Conservation (phyloP, 139 green algal genomes). For the Auxenochlorella pyrenoidosa region DNA sequence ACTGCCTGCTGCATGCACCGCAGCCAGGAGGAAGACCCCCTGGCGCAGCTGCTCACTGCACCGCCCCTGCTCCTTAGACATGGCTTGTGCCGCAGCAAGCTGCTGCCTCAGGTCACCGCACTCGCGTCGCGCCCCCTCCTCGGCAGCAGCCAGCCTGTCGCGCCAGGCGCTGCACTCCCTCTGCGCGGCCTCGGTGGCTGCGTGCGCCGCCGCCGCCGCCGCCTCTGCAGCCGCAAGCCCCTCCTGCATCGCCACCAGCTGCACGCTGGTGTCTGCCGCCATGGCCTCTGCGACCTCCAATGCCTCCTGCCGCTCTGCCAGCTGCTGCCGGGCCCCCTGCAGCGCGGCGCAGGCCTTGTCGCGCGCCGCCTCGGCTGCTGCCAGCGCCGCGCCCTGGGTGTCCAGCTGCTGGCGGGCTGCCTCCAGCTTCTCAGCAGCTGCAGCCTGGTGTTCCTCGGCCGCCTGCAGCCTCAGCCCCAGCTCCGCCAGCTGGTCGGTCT, state of each 20-base stretch:
- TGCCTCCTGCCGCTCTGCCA: neutral
- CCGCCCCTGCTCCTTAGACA: neutral
- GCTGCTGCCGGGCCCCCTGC: neutral
- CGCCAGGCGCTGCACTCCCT: neutral
- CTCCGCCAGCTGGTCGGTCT: conserved; percentile 22
- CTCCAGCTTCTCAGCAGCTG: neutral
- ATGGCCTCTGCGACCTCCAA: neutral
- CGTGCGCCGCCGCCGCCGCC: neutral
- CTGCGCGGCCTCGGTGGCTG: neutral
- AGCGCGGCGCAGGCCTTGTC: neutral
- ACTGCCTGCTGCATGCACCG: neutral
- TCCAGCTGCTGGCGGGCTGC: neutral
- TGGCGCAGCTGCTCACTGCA: conserved; percentile 3
- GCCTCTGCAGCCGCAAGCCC: neutral
- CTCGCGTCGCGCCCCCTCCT: neutral
- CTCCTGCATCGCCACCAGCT: conserved; percentile 1
- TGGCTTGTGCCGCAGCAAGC: neutral
- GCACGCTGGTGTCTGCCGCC: neutral
- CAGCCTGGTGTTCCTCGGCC: neutral
- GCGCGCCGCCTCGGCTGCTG: neutral
- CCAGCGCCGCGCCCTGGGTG: neutral
- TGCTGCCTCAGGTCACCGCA: neutral
- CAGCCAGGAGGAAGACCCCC: conserved; percentile 11
- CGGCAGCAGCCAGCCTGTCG: too few species aligned
- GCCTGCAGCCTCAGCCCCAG: neutral